phyloP scores from a whole-genome alignment of 1,139 yeast species.

The Kodamaea plutei region DNA sequence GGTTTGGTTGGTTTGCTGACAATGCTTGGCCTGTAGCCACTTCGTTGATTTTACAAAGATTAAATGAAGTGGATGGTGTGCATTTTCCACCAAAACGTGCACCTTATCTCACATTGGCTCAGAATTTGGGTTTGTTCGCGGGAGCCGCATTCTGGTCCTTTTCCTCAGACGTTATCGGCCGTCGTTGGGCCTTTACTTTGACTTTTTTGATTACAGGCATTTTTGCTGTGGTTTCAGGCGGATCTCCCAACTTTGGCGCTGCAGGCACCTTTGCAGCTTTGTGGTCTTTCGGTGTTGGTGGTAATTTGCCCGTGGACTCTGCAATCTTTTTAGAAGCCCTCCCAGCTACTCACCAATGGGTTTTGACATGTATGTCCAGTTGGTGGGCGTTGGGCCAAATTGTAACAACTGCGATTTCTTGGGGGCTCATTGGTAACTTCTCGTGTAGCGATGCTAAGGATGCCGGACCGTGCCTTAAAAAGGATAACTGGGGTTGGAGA shows the following conservation, averaged over 20 bases:
- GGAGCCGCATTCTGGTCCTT: constrained; percentile 44
- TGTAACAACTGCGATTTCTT: constrained; percentile 34
- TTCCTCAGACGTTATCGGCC: constrained; percentile 38
- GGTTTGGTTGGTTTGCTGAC: constrained; percentile 44
- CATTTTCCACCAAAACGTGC: constrained; percentile 32
- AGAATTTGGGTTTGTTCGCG: constrained; percentile 38
- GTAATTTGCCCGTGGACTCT: constrained; percentile 42
- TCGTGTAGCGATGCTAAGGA: constrained; percentile 25
- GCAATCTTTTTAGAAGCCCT: constrained; percentile 43
- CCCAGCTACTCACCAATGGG: constrained; percentile 36
- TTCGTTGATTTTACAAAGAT: constrained; percentile 30
- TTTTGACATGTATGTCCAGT: constrained; percentile 39
- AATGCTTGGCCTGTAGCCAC: constrained; percentile 44
- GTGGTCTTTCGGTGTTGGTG: constrained; percentile 47
- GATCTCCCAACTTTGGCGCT: constrained; percentile 40
- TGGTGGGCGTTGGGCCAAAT: constrained; percentile 47
- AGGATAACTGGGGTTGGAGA: constrained; percentile 43
- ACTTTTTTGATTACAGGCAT: constrained; percentile 41
- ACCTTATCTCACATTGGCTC: constrained; percentile 39
- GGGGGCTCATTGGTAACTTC: constrained; percentile 39
- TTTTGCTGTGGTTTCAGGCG: constrained; percentile 36
- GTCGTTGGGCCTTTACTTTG: constrained; percentile 42
- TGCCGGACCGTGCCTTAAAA: constrained; percentile 21
- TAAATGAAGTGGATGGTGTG: constrained; percentile 36
- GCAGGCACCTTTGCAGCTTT: constrained; percentile 35